Evolutionary conservation across 2,329 filamentous ascomycete genomes (phyloP), one percentile per base, ranked within the genome.

Genomic region (Pyricularia pennisetigena): DNA sequence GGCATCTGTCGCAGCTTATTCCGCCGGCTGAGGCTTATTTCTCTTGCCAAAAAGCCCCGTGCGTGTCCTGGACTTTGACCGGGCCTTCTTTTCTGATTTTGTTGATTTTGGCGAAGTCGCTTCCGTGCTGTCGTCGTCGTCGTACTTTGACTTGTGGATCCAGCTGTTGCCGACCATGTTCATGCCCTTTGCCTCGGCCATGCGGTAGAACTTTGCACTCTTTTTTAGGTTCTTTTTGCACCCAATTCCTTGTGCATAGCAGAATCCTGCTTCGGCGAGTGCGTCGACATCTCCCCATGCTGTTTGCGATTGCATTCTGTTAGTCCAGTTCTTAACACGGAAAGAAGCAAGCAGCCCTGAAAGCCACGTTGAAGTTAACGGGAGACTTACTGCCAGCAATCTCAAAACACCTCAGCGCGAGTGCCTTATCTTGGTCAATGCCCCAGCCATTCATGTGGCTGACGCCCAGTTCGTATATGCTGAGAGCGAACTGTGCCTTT

Each of bases 371-470:
- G n/a, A n/a, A n/a, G n/a, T n/a, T 3, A 16, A 59, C 3, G 3
- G 26, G 3, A 57, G 14, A 84, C 87, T 82, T 80, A 89, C 87
- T 90, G 67, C 92, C 94, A 61, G 95, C 95, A 73, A 98, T 97
- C 78, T 99, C 95, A 76, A 97, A 99, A 76, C 95, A 99, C 67
- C 93, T 86, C 74, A 99, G 79, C 0, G 93, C 95, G 69, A 98
- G 84, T 5, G 86, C 80, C 77, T 95, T 97, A 76, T 99, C 95
- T 78, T 97, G 93, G 73, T 94, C 88, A 57, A 97, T 96, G 20
- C 95, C 95, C 95, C 95, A 99, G 5, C 95, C 95, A 74, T 99
- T 97, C 88, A 97, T 93, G 76, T 98, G 94, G 76, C 93, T 97
- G 29, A 97, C 93, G 3, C 95, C 95, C 28, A 99, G 84, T 79